Percentiles rank a stretch among this genome's conserved stretches.
These are phyloP conservation scores for Epicoccum sorghinum DNA, from an alignment of 2,329 filamentous ascomycete genomes.

Conservation along the genomic window DNA sequence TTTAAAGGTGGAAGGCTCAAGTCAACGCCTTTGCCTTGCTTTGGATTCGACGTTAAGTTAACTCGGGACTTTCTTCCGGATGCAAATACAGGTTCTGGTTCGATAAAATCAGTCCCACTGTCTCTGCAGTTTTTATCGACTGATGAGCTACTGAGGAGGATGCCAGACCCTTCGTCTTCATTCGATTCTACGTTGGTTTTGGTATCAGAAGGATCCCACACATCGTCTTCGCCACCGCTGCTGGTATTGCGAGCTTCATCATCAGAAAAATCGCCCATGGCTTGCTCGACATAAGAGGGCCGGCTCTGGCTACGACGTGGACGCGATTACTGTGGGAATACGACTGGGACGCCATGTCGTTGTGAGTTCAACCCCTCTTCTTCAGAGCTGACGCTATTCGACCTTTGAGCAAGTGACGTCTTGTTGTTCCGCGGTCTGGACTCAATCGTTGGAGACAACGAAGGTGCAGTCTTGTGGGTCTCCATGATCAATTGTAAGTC, in stretches of 20 bases:
- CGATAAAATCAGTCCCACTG: neutral
- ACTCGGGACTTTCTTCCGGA: neutral
- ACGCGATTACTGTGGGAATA: neutral
- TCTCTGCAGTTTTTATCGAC: constrained; percentile 1
- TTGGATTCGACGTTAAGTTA: neutral
- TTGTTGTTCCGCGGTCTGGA: neutral
- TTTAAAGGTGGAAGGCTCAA: constrained; percentile 53
- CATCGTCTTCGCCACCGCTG: constrained; percentile 5
- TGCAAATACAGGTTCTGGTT: neutral
- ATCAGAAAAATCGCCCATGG: constrained; percentile 7
- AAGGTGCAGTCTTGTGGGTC: neutral
- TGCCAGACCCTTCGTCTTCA: constrained; percentile 8
- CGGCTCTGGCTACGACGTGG: constrained; percentile 14
- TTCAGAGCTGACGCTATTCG: neutral
- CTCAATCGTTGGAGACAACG: neutral
- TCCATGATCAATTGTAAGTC: constrained; percentile 1
- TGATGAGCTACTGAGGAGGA: neutral
- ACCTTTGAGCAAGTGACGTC: neutral
- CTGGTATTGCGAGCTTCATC: too few relatives aligned
- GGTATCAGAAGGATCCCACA: neutral
- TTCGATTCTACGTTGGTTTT: constrained; percentile 3
- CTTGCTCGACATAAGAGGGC: constrained; percentile 22
- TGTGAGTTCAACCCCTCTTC: neutral
- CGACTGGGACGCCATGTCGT: neutral
- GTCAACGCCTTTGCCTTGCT: constrained; percentile 35